Conservation (phyloP, 2,329 filamentous ascomycete genomes). For the Coniochaeta sp. region DNA sequence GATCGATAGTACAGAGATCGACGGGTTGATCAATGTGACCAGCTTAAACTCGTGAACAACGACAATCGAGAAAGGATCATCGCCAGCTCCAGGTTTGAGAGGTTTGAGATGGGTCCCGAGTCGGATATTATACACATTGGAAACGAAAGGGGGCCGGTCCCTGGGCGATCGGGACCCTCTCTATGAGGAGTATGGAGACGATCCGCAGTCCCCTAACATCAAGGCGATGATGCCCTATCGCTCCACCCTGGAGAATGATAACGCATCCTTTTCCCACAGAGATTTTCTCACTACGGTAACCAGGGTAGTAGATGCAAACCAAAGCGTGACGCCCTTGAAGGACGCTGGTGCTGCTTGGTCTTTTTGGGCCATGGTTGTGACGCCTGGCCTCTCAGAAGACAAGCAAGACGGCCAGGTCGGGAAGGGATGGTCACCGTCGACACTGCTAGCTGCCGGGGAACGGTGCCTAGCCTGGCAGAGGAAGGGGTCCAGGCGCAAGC, state of each 20-base stretch:
- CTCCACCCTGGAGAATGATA: not conserved
- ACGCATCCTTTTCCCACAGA: not conserved
- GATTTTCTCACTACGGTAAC: not conserved
- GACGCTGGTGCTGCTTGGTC: not conserved
- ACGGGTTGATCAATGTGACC: not conserved
- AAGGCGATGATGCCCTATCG: not conserved
- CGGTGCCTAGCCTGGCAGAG: not conserved
- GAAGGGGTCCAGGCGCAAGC: not conserved
- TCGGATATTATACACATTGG: not conserved
- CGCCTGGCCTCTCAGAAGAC: not conserved
- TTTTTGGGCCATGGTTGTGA: not conserved
- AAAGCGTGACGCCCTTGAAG: not conserved
- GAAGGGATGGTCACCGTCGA: not conserved
- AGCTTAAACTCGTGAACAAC: not conserved
- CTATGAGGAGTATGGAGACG: not conserved
- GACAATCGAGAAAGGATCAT: constrained; percentile 1
- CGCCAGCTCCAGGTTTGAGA: not conserved
- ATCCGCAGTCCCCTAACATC: not conserved
- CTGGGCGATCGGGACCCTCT: not conserved
- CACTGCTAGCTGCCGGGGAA: not conserved
- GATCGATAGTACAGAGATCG: constrained; percentile 1
- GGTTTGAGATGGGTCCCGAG: not conserved
- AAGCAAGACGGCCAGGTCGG: not conserved
- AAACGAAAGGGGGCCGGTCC: not conserved
- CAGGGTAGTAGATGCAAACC: too few species aligned